These are phyloP conservation scores for Gypsophila paniculata DNA, from an alignment of 179 eudicot genomes.

Conservation along the genomic window DNA sequence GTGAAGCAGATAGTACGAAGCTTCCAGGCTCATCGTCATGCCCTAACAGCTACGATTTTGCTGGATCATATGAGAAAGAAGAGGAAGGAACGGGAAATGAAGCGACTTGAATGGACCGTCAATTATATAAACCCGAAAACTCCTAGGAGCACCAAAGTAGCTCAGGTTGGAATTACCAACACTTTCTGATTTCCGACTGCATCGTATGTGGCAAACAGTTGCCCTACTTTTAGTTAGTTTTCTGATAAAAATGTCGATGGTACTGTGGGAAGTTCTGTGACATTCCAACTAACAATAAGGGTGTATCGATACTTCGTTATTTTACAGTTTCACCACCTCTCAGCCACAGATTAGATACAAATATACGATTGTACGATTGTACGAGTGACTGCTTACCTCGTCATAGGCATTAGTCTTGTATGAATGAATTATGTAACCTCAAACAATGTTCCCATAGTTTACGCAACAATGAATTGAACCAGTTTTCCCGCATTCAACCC, in stretches of 20 bases:
- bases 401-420: too few relatives aligned
- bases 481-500: not conserved
- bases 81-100: constrained; percentile 34
- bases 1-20: constrained; percentile 34
- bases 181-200: not conserved
- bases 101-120: constrained; percentile 40
- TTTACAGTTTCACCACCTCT: too few relatives aligned
- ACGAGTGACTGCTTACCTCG: too few relatives aligned
- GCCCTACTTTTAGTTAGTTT: not conserved
- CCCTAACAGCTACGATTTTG: constrained; percentile 12
- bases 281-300: not conserved
- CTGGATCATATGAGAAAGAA: constrained; percentile 20
- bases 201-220: not conserved
- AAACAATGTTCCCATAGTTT: too few relatives aligned
- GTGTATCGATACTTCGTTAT: too few relatives aligned
- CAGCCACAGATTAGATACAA: too few relatives aligned
- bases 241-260: not conserved
- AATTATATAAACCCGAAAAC: constrained; percentile 24
- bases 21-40: constrained; percentile 27
- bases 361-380: too few relatives aligned
- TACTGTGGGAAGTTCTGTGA: not conserved
- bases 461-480: not conserved
- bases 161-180: constrained; percentile 28
- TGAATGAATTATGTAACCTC: too few relatives aligned
- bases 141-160: constrained; percentile 33